Evolutionary conservation across 768 basidiomycete genomes (phyloP).

Genomic region (Gautieria morchelliformis): DNA sequence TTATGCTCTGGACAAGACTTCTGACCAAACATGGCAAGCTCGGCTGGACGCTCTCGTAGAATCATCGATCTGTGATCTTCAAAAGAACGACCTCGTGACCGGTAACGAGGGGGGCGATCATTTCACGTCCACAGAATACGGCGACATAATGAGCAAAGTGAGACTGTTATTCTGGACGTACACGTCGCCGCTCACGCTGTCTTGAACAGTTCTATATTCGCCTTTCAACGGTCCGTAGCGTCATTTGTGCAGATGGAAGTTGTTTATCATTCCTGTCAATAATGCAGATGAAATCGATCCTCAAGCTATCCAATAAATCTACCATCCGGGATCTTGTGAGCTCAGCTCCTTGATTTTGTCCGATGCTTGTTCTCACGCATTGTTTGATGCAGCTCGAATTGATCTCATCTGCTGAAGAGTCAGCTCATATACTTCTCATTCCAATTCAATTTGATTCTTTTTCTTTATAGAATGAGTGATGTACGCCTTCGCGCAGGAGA

Average conservation of each 20-base stretch:
- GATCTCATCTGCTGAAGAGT: constrained; percentile 63
- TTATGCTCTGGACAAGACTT: constrained; percentile 52
- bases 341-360: not conserved
- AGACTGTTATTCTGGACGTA: constrained; percentile 9
- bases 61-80: constrained; percentile 51
- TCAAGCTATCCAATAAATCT: constrained; percentile 46
- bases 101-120: constrained; percentile 29
- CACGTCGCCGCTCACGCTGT: constrained; percentile 8
- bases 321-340: constrained; percentile 59
- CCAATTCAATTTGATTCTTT: constrained; percentile 1
- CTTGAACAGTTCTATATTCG: constrained; percentile 59
- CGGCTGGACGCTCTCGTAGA: constrained; percentile 66
- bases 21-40: constrained; percentile 56
- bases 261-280: not conserved
- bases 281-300: constrained; percentile 54
- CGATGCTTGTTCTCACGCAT: too few relatives aligned
- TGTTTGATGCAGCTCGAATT: constrained; percentile 39
- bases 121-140: constrained; percentile 60
- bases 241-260: not conserved
- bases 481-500: constrained; percentile 67
- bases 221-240: constrained; percentile 45
- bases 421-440: constrained; percentile 12
- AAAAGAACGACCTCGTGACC: constrained; percentile 51
- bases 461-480: constrained; percentile 45
- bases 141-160: constrained; percentile 84